Evolutionary conservation across 345 rosid genomes (phyloP).

Genomic region (Camelina neglecta): DNA sequence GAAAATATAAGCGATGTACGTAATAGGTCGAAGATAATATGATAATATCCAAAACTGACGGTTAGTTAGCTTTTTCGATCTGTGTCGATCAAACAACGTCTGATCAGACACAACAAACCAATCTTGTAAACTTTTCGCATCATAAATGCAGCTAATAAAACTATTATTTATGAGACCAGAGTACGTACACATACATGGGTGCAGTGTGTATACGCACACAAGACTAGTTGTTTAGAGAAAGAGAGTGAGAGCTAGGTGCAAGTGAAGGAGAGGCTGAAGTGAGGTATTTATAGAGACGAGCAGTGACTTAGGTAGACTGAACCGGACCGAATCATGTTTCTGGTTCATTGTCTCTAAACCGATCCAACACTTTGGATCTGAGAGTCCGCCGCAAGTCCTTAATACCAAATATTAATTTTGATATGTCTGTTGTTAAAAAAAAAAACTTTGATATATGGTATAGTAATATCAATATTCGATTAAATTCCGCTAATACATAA

Average conservation of each 20-base stretch:
- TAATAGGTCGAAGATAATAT: not conserved
- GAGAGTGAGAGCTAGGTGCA: constrained; percentile 20
- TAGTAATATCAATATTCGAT: not conserved
- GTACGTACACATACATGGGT: not conserved
- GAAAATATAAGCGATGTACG: not conserved
- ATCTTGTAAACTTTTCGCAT: constrained; percentile 20
- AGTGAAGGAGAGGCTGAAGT: constrained; percentile 26
- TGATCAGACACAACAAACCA: constrained; percentile 27
- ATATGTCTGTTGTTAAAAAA: no score
- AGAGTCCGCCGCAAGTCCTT: constrained; percentile 9
- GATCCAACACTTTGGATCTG: not conserved
- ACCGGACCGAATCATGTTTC: not conserved
- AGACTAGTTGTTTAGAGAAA: constrained; percentile 15
- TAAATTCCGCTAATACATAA: not conserved
- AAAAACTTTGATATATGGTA: not conserved
- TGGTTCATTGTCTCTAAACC: constrained; percentile 27
- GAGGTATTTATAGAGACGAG: constrained; percentile 37
- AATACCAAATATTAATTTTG: not conserved
- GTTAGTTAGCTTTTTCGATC: constrained; percentile 15
- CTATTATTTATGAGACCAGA: constrained; percentile 8
- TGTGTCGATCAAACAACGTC: constrained; percentile 12
- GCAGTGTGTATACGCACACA: not conserved
- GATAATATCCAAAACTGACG: constrained; percentile 7
- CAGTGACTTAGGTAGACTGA: constrained; percentile 4
- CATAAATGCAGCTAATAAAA: constrained; percentile 23